Percentiles rank a stretch among this genome's conserved stretches.
phyloP scores from a whole-genome alignment of 2,329 filamentous ascomycete species.

The Metarhizium anisopliae region DNA sequence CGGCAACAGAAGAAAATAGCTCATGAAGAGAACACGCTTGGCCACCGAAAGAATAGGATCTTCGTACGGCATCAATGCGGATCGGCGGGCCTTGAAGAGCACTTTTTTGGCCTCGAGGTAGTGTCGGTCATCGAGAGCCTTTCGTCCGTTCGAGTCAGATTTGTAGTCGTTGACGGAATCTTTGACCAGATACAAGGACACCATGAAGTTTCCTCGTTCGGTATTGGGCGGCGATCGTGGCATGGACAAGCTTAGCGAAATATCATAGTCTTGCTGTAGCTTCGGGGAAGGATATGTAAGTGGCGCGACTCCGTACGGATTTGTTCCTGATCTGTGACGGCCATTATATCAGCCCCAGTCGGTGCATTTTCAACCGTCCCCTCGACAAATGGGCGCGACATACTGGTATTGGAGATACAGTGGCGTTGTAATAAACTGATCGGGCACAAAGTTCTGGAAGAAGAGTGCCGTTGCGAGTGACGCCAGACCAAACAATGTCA shows the following conservation, averaged over 20 bases:
- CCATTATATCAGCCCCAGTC: conserved; percentile 8
- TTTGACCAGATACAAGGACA: conserved; percentile 63
- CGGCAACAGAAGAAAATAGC: conserved; percentile 60
- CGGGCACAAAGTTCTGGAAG: conserved; percentile 48
- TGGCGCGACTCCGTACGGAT: conserved; percentile 43
- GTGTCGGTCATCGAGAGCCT: conserved; percentile 13
- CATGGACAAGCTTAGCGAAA: conserved; percentile 64
- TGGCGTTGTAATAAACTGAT: conserved; percentile 42
- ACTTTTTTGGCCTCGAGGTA: conserved; percentile 30
- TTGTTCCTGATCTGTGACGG: conserved; percentile 31
- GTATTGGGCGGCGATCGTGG: conserved; percentile 72
- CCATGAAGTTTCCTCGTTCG: conserved; percentile 86
- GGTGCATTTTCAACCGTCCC: not conserved
- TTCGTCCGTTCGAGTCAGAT: not conserved
- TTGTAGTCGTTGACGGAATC: conserved; percentile 1
- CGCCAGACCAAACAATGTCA: conserved; percentile 37
- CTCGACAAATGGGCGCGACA: conserved; percentile 10
- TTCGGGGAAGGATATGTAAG: conserved; percentile 47
- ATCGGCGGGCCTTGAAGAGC: conserved; percentile 58
- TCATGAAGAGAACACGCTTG: conserved; percentile 52
- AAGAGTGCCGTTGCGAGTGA: conserved; percentile 41
- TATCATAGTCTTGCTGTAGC: conserved; percentile 73
- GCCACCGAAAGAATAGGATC: conserved; percentile 59
- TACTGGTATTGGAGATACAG: conserved; percentile 52
- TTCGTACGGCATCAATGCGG: conserved; percentile 71